These are phyloP conservation scores for Chlorella sp. DNA, from an alignment of 139 green algal genomes.

Conservation along the genomic window DNA sequence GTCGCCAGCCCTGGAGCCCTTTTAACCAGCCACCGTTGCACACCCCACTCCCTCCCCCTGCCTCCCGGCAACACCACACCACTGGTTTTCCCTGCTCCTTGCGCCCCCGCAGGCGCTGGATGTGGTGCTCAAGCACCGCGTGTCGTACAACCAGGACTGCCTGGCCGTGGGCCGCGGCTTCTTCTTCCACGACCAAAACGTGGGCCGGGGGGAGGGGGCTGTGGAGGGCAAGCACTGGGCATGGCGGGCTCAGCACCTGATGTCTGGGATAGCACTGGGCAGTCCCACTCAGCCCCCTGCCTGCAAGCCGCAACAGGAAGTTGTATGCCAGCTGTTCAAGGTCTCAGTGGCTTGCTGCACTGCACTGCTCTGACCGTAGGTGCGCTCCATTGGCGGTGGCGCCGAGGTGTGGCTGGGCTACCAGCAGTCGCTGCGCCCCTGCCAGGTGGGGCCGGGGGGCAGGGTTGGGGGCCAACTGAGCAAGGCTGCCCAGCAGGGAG, in stretches of 20 bases:
- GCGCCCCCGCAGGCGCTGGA: constrained; percentile 44
- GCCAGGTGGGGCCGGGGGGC: neutral
- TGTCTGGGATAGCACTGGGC: no score
- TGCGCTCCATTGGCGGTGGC: constrained; percentile 44
- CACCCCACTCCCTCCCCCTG: neutral
- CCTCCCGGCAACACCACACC: neutral
- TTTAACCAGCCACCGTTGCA: neutral
- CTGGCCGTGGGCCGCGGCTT: constrained; percentile 48
- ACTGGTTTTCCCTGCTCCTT: neutral
- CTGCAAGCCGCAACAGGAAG: no score
- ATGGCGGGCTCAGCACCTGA: no score
- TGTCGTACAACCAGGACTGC: constrained; percentile 27
- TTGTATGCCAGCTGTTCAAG: no score
- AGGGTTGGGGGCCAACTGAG: neutral
- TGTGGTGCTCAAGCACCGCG: constrained; percentile 55
- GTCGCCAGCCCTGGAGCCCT: no score
- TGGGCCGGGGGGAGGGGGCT: neutral
- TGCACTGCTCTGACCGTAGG: neutral
- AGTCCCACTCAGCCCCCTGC: no score
- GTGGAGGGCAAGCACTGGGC: neutral
- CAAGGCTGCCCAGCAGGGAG: neutral
- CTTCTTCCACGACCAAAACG: constrained; percentile 46
- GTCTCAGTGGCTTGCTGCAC: no score
- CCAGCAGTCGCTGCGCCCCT: constrained; percentile 51
- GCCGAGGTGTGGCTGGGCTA: constrained; percentile 70